Percentiles rank a stretch among this genome's conserved stretches.
Evolutionary conservation across 768 basidiomycete genomes (phyloP).

Genomic region (Naganishia onofrii): DNA sequence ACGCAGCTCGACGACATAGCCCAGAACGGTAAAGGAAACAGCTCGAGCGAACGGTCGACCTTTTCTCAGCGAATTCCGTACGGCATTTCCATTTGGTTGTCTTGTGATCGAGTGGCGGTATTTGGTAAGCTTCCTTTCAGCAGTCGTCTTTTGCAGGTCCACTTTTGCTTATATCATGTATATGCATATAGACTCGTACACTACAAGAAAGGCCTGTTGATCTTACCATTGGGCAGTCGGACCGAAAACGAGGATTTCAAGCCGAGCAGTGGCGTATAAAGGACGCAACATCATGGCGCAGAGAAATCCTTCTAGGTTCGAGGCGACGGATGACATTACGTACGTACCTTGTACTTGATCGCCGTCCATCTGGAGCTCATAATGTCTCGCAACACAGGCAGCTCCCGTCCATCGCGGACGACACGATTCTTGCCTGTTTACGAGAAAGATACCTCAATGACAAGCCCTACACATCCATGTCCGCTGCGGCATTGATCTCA

Average conservation of each 20-base stretch:
- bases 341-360: neutral
- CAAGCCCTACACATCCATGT: slow-evolving; percentile 48
- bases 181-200: neutral
- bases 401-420: slow-evolving; percentile 46
- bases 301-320: slow-evolving; percentile 25
- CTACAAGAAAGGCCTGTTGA: neutral
- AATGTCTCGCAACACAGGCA: neutral
- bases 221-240: too few species aligned
- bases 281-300: slow-evolving; percentile 3
- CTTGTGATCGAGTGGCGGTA: slow-evolving; percentile 2
- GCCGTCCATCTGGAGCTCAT: too few species aligned
- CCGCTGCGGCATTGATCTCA: slow-evolving; percentile 68
- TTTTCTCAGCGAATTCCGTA: neutral
- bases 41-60: neutral
- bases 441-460: slow-evolving; percentile 51
- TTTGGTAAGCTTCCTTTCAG: slow-evolving; percentile 2
- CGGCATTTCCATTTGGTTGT: neutral
- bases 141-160: neutral
- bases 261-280: too few species aligned
- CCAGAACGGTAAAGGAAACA: too few species aligned
- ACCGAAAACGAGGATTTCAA: too few species aligned
- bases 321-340: slow-evolving; percentile 27
- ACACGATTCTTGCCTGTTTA: slow-evolving; percentile 48
- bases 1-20: too few species aligned
- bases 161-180: neutral